phyloP scores from a whole-genome alignment of 257 asterid genomes.

The Capsicum rhomboideum region DNA sequence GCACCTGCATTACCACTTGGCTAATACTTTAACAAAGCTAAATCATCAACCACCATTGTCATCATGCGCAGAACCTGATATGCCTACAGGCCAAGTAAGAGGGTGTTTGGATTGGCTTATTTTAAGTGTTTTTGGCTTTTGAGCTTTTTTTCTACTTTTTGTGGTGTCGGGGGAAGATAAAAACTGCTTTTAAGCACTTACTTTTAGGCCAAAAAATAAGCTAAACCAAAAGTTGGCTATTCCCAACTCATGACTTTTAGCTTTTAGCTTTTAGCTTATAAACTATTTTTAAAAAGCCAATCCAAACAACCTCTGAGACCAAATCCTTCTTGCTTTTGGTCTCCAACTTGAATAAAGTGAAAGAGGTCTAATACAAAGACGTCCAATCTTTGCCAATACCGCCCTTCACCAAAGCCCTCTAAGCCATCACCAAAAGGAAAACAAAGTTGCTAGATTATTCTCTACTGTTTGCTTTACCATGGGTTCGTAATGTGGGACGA shows the following conservation, averaged over 20 bases:
- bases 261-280: too few species aligned
- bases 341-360: neutral
- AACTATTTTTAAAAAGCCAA: too few species aligned
- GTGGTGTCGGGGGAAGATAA: too few species aligned
- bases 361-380: neutral
- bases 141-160: too few species aligned
- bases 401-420: neutral
- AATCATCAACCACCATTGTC: neutral
- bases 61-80: neutral
- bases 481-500: neutral
- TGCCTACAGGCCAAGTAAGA: neutral
- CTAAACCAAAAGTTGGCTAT: too few species aligned
- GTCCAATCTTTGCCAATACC: neutral
- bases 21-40: neutral
- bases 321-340: neutral
- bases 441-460: neutral
- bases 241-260: too few species aligned
- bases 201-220: too few species aligned
- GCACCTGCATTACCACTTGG: neutral
- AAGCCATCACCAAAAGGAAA: neutral
- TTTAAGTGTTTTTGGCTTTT: too few species aligned
- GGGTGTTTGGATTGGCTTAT: too few species aligned
- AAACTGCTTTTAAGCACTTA: too few species aligned
- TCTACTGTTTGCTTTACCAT: neutral
- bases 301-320: neutral